A percentile compares a stretch with the other conserved stretches of the same genome.
Conservation (phyloP, 768 basidiomycete genomes). For the Russula emetica region DNA sequence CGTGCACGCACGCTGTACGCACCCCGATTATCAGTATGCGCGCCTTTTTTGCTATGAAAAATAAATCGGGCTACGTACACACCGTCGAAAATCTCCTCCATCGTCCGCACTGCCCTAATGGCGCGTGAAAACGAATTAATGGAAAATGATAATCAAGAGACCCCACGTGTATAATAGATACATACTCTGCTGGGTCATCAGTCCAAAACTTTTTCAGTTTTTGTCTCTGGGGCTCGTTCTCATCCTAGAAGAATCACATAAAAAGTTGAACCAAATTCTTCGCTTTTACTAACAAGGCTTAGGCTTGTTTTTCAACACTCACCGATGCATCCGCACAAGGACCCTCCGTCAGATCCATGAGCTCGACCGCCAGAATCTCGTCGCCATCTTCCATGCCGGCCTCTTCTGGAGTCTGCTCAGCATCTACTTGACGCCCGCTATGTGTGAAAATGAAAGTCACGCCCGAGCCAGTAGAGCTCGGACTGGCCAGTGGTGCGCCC, state of each 20-base stretch:
- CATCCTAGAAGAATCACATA: conserved; percentile 45
- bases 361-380: conserved; percentile 82
- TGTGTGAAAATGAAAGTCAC: conserved; percentile 86
- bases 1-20: conserved; percentile 69
- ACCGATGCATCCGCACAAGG: conserved; percentile 61
- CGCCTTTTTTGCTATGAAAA: background rate
- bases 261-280: background rate
- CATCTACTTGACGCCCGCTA: conserved; percentile 71
- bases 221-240: conserved; percentile 46
- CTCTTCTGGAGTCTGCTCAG: conserved; percentile 82
- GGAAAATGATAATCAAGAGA: background rate
- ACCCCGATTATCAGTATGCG: background rate
- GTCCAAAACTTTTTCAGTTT: conserved; percentile 80
- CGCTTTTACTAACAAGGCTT: background rate
- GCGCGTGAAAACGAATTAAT: background rate
- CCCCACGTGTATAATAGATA: conserved; percentile 3
- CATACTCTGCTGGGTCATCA: conserved; percentile 70
- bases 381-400: conserved; percentile 84
- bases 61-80: conserved; percentile 55
- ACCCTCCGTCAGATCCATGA: conserved; percentile 84
- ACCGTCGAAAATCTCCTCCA: conserved; percentile 81
- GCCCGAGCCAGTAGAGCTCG: conserved; percentile 37
- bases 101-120: conserved; percentile 60
- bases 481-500: conserved; percentile 29
- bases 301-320: background rate